Evolutionary conservation across 345 rosid species (phyloP).

Genomic region (Cardamine occulta): DNA sequence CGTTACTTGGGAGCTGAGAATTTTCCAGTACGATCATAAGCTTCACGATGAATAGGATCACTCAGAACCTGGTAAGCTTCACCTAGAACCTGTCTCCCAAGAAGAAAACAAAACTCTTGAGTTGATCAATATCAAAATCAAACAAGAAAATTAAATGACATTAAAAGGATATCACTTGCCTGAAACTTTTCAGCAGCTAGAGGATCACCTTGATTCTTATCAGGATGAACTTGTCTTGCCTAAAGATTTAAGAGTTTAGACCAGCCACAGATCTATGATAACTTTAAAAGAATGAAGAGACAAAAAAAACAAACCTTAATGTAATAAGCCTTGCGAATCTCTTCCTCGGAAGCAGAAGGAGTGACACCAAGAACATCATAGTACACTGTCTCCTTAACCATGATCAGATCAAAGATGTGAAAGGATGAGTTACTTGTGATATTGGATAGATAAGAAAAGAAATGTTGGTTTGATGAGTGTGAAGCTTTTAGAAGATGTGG

Average conservation of each 20-base stretch:
- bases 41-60: constrained; percentile 87
- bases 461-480: constrained; percentile 6
- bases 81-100: constrained; percentile 64
- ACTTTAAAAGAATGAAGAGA: neutral
- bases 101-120: neutral
- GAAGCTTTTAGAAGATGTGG: constrained; percentile 37
- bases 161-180: constrained; percentile 44
- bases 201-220: constrained; percentile 94
- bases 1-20: constrained; percentile 42
- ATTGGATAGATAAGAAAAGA: constrained; percentile 26
- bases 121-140: neutral
- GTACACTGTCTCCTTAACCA: constrained; percentile 77
- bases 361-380: constrained; percentile 96
- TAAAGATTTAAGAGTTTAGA: constrained; percentile 38
- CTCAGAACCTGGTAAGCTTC: constrained; percentile 98
- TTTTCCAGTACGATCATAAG: constrained; percentile 85
- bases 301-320: constrained; percentile 61
- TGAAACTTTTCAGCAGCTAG: constrained; percentile 90
- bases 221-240: constrained; percentile 99
- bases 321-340: constrained; percentile 95
- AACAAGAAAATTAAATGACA: constrained; percentile 12
- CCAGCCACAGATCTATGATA: neutral
- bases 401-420: constrained; percentile 29
- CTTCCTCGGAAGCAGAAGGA: constrained; percentile 91
- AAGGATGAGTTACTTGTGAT: neutral